A percentile compares a stretch with the other conserved stretches of the same genome.
These are phyloP conservation scores for Chaetothyriales sp. DNA, from an alignment of 2,329 filamentous ascomycete genomes.

Conservation along the genomic window DNA sequence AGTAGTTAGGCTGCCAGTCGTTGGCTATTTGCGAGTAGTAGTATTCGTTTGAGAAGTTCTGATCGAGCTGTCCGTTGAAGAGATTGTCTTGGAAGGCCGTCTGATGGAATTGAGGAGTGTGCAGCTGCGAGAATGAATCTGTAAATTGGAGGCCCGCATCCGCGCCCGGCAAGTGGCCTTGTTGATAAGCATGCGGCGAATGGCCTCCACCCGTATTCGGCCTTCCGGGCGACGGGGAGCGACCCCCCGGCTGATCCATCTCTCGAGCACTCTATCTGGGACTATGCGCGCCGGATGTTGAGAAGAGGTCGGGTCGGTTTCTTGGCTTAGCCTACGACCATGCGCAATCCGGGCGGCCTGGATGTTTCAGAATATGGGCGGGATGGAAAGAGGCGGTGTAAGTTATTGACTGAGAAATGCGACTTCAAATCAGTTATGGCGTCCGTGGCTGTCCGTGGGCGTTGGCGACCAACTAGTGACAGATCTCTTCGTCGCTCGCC, in stretches of 20 bases:
- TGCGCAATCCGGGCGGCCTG: not conserved
- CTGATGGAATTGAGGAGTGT: constrained; percentile 17
- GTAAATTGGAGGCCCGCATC: constrained; percentile 13
- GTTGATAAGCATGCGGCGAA: constrained; percentile 28
- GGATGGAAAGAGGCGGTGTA: not conserved
- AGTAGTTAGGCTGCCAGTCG: constrained; percentile 19
- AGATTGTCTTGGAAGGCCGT: constrained; percentile 22
- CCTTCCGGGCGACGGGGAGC: constrained; percentile 27
- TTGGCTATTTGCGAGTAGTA: constrained; percentile 23
- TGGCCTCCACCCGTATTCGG: constrained; percentile 31
- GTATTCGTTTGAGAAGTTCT: constrained; percentile 20
- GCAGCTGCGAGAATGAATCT: not conserved
- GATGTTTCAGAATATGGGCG: not conserved
- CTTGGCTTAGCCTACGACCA: not conserved
- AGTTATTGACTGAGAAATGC: not conserved
- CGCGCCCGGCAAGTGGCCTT: constrained; percentile 23
- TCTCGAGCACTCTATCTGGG: constrained; percentile 2
- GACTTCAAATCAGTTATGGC: not conserved
- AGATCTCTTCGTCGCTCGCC: not conserved
- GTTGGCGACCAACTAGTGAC: not conserved
- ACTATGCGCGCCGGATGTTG: not conserved
- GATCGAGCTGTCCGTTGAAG: constrained; percentile 21
- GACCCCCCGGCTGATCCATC: constrained; percentile 21
- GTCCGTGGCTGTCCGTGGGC: not conserved
- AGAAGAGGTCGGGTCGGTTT: not conserved